A percentile compares a stretch with the other conserved stretches of the same genome.
phyloP scores from a whole-genome alignment of 352 stramenopile species.

The Globisporangium cystogenes region DNA sequence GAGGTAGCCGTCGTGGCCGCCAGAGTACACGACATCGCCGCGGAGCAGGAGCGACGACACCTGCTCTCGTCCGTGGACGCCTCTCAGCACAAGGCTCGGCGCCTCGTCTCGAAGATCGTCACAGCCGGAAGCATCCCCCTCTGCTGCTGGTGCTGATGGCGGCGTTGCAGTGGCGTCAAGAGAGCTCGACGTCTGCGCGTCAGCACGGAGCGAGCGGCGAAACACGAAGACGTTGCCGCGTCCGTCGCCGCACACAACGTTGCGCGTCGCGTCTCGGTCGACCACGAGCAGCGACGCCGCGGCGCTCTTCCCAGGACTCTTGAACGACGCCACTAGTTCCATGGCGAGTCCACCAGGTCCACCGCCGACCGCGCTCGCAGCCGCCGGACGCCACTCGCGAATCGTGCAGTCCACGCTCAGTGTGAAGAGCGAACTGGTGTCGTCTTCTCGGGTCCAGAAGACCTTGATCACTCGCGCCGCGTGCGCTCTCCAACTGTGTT shows the following conservation, averaged over 20 bases:
- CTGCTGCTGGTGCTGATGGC: no score
- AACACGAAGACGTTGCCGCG: slow-evolving; percentile 72
- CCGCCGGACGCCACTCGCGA: slow-evolving; percentile 43
- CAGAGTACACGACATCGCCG: slow-evolving; percentile 44
- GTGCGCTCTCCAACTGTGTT: slow-evolving; percentile 44
- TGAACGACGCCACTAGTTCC: slow-evolving; percentile 37
- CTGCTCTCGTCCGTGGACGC: slow-evolving; percentile 60
- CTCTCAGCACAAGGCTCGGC: slow-evolving; percentile 34
- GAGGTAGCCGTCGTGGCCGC: slow-evolving; percentile 82
- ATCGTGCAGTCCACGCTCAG: slow-evolving; percentile 55
- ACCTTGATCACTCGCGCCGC: slow-evolving; percentile 64
- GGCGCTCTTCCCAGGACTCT: slow-evolving; percentile 55
- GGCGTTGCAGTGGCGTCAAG: neutral
- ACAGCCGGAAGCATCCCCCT: neutral
- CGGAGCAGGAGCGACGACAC: slow-evolving; percentile 52
- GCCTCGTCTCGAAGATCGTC: neutral
- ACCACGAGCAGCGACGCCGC: slow-evolving; percentile 44
- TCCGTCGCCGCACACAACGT: slow-evolving; percentile 66
- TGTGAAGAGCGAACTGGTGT: slow-evolving; percentile 43
- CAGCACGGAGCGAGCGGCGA: slow-evolving; percentile 18
- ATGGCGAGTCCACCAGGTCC: slow-evolving; percentile 6
- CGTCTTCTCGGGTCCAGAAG: slow-evolving; percentile 32
- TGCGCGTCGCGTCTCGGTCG: slow-evolving; percentile 31
- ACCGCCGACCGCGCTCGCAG: slow-evolving; percentile 4
- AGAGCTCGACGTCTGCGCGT: neutral